Percentiles rank a stretch among this genome's conserved stretches.
Conservation (phyloP, 2,329 filamentous ascomycete species). For the Geosmithia flava region DNA sequence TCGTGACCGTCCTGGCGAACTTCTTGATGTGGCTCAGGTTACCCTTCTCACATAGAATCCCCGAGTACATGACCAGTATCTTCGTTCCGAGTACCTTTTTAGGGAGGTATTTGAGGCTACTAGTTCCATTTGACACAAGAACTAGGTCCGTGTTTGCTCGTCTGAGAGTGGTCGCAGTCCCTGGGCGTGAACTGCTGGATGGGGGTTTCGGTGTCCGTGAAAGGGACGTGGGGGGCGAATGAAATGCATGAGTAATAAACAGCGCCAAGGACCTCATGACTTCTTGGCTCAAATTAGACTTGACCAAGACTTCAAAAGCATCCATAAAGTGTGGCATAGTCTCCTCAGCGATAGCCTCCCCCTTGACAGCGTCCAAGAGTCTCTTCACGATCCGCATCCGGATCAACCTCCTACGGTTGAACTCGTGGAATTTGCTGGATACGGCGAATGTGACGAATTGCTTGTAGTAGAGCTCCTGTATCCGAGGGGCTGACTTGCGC, state of each 20-base stretch:
- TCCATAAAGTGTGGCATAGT: constrained; percentile 65
- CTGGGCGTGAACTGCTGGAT: constrained; percentile 24
- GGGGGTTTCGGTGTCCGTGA: constrained; percentile 38
- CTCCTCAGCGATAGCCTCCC: constrained; percentile 61
- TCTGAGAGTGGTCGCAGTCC: constrained; percentile 24
- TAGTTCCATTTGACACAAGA: constrained; percentile 14
- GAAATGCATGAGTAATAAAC: constrained; percentile 86
- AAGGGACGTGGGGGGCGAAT: constrained; percentile 37
- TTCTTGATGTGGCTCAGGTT: constrained; percentile 62
- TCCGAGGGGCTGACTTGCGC: constrained; percentile 63
- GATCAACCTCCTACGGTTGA: constrained; percentile 76
- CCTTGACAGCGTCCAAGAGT: constrained; percentile 80
- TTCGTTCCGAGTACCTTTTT: constrained; percentile 62
- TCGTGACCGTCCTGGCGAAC: constrained; percentile 89
- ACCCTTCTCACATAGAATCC: constrained; percentile 62
- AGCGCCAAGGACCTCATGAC: constrained; percentile 77
- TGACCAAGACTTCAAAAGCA: constrained; percentile 69
- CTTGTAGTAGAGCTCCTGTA: constrained; percentile 82
- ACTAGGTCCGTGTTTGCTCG: constrained; percentile 22
- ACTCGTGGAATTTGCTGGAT: constrained; percentile 84
- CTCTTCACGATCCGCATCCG: constrained; percentile 90
- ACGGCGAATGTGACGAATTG: constrained; percentile 83
- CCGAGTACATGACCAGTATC: constrained; percentile 65
- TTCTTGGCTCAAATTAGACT: constrained; percentile 71
- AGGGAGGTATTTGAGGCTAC: constrained; percentile 29